phyloP scores from a whole-genome alignment of 208 protist genomes.

The Trypanosoma platydactyli region DNA sequence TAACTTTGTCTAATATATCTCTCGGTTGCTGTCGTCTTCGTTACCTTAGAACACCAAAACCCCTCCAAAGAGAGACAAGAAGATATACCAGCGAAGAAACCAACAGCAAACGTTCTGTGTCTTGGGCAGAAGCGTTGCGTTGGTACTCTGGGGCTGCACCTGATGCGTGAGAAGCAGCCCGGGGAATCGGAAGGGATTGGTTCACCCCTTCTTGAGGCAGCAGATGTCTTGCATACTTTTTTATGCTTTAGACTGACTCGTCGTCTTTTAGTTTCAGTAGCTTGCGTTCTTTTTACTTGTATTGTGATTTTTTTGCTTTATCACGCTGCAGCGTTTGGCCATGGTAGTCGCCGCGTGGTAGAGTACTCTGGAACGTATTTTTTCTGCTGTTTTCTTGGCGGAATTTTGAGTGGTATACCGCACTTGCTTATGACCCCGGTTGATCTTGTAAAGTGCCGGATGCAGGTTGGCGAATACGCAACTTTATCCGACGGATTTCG shows the following conservation, averaged over 20 bases:
- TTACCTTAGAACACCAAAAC: too few relatives aligned
- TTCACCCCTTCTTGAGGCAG: too few relatives aligned
- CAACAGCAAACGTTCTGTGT: too few relatives aligned
- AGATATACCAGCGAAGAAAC: too few relatives aligned
- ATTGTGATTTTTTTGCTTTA: background rate
- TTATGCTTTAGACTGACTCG: background rate
- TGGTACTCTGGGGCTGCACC: too few relatives aligned
- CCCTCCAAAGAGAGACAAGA: too few relatives aligned
- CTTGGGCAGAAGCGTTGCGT: too few relatives aligned
- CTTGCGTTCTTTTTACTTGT: background rate
- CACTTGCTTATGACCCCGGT: conserved; percentile 70
- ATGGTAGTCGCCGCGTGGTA: conserved; percentile 7
- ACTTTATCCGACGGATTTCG: conserved; percentile 42
- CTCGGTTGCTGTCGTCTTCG: too few relatives aligned
- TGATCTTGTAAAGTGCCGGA: conserved; percentile 80
- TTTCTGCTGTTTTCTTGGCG: conserved; percentile 63
- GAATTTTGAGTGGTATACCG: conserved; percentile 51
- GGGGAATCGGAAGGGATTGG: too few relatives aligned
- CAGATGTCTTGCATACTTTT: background rate
- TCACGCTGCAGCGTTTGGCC: conserved; percentile 25
- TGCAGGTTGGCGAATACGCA: conserved; percentile 77
- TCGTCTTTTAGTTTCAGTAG: background rate
- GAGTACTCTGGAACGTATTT: conserved; percentile 61
- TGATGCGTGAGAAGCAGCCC: too few relatives aligned
- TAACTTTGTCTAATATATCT: too few relatives aligned